Evolutionary conservation across 1,284 basidiomycete genomes (phyloP).

Genomic region (Hemileia vastatrix): DNA sequence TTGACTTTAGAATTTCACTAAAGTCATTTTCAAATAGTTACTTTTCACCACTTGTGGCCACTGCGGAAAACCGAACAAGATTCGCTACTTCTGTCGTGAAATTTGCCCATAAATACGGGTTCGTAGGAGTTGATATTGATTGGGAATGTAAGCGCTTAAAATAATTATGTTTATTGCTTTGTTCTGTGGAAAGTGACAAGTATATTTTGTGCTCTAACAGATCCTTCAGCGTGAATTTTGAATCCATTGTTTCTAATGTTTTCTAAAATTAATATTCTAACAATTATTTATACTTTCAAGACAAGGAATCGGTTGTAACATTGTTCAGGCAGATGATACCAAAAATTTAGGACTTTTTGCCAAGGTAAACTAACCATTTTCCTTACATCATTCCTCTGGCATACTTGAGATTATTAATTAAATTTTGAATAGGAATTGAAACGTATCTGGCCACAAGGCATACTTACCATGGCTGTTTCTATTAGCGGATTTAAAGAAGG

Average conservation of each 20-base stretch:
- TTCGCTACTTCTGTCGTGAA: constrained; percentile 11
- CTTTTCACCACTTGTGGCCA: constrained; percentile 10
- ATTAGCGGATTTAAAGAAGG: too few relatives aligned
- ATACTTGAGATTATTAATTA: not conserved
- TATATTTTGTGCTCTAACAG: too few relatives aligned
- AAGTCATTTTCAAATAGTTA: not conserved
- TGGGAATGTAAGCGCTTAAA: constrained; percentile 25
- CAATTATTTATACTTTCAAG: not conserved
- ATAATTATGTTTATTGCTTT: too few relatives aligned
- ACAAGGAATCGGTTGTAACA: constrained; percentile 21
- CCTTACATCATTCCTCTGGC: not conserved
- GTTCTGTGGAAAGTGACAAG: too few relatives aligned
- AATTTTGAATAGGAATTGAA: constrained; percentile 14
- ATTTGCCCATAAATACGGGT: constrained; percentile 19
- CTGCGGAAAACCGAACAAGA: constrained; percentile 12
- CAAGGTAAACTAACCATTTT: not conserved
- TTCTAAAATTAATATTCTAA: too few relatives aligned
- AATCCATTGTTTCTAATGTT: too few relatives aligned
- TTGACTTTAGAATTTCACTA: not conserved
- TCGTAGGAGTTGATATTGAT: constrained; percentile 18
- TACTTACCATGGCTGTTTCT: not conserved
- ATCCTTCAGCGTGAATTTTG: too few relatives aligned
- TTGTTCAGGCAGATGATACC: constrained; percentile 1
- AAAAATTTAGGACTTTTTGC: constrained; percentile 8
- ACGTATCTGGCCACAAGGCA: constrained; percentile 12